Evolutionary conservation across 257 asterid genomes (phyloP).

Genomic region (Penstemon newberryi): DNA sequence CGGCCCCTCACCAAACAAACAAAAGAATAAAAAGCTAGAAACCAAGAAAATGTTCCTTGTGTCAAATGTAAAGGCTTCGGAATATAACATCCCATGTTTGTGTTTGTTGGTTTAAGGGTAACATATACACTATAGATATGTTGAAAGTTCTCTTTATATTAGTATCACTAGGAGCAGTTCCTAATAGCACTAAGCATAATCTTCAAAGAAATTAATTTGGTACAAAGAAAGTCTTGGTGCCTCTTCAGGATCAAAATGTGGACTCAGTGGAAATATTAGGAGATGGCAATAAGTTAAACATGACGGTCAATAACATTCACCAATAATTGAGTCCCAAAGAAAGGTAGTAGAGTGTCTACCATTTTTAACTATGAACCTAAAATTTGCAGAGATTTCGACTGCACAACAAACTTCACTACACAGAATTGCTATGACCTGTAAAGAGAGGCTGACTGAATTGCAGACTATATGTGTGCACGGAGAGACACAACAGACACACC

Average conservation of each 20-base stretch:
- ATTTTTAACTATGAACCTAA: not conserved
- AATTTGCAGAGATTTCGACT: not conserved
- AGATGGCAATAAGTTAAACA: not conserved
- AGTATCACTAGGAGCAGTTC: not conserved
- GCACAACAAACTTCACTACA: not conserved
- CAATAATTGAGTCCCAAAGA: not conserved
- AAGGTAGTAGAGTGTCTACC: not conserved
- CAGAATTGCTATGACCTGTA: not conserved
- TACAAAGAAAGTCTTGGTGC: not conserved
- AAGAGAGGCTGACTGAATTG: not conserved
- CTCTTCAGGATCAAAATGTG: constrained; percentile 2
- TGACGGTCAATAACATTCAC: not conserved
- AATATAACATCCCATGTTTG: no score
- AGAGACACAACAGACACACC: not conserved
- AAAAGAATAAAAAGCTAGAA: not conserved
- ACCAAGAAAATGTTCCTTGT: not conserved
- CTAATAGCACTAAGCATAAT: not conserved
- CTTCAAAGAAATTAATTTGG: not conserved
- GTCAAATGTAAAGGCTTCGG: not conserved
- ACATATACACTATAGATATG: not conserved
- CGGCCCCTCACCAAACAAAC: not conserved
- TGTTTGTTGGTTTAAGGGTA: no score
- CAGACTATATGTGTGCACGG: not conserved
- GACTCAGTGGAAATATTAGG: not conserved
- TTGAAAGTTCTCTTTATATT: not conserved